phyloP scores from a whole-genome alignment of 2,329 filamentous ascomycete species.

The Ciborinia camelliae region DNA sequence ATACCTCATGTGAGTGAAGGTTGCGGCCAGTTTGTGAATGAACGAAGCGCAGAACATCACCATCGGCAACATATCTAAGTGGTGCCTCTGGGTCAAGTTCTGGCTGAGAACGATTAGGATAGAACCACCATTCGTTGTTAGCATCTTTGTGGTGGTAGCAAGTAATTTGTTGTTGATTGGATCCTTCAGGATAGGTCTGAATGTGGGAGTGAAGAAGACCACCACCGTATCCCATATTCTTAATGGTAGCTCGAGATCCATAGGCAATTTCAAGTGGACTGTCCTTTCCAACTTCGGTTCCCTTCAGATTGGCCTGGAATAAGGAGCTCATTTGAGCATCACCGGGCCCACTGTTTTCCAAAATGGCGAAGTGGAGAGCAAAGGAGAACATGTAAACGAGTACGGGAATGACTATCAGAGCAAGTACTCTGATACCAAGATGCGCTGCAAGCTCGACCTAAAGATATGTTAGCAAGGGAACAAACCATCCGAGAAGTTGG shows the following conservation, averaged over 20 bases:
- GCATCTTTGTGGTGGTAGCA: conserved; percentile 99
- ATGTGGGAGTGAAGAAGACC: conserved; percentile 95
- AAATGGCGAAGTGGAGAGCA: conserved; percentile 87
- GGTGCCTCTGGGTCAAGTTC: conserved; percentile 71
- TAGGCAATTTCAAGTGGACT: conserved; percentile 89
- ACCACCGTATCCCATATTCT: conserved; percentile 99
- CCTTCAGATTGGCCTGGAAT: conserved; percentile 94
- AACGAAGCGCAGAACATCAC: conserved; percentile 77
- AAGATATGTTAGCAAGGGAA: conserved; percentile 27
- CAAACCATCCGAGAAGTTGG: neutral
- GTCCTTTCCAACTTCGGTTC: conserved; percentile 90
- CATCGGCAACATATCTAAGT: conserved; percentile 71
- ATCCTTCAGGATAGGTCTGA: conserved; percentile 93
- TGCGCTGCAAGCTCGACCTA: conserved; percentile 69
- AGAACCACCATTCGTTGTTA: conserved; percentile 99
- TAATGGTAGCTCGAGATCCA: conserved; percentile 86
- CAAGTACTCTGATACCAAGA: conserved; percentile 73
- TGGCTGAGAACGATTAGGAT: conserved; percentile 77
- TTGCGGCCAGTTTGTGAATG: conserved; percentile 96
- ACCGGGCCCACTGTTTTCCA: conserved; percentile 89
- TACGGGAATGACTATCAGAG: conserved; percentile 83
- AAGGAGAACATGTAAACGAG: conserved; percentile 95
- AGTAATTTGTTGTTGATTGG: conserved; percentile 90
- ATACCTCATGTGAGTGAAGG: conserved; percentile 87
- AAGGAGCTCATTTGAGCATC: conserved; percentile 99